Base-by-base conservation (phyloP, 345 rosid species). In the Pistacia atlantica region DNA sequence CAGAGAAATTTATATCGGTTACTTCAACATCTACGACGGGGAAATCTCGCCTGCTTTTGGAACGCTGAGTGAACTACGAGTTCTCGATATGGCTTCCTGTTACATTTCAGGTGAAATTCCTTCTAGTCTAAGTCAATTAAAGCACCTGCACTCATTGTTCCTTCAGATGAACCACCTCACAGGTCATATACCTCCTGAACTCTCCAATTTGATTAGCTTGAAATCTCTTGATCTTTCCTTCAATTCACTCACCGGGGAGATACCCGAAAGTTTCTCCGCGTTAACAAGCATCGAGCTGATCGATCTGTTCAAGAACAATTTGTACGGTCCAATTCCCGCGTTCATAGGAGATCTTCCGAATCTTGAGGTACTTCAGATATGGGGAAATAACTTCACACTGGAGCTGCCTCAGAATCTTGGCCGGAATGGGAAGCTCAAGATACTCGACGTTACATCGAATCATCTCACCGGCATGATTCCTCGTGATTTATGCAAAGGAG, bases 21-120 rank as follows among this genome's bases (percentile, higher is more conserved):
- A 93, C 73, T 93, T 0, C 75, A 93, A 86, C 82, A 38, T 14
- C 16, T 95, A 87, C 73, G 74, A 71, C 5, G 92, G 99, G 3
- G 90, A 86, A 9, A 83, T 95, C 64, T 98, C 99, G 0, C 86
- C 88, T 46, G 97, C 88, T 78, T 92, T 93, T 45, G 98, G 99
- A 1, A 67, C 61, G 17, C 73, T 95, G 78, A 80, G 86, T 33
- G 79, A 77, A 7, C 97, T 95, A n/a, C 79, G 81, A 55, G 0
- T 72, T 10, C 92, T 95, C 1, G 97, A 93, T 80, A 87, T 95
- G 94, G 90, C 84, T 3, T 68, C 66, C n/a, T 90, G 96, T 77
- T 25, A 84, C 11, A 86, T 95, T 49, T 79, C 89, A 13, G 99
- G 99, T 16, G 90, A 87, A 76, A 88, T 95, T 79, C 99, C 99